Conservation (phyloP, 106 monocot genomes). For the Gastrodia elata region DNA sequence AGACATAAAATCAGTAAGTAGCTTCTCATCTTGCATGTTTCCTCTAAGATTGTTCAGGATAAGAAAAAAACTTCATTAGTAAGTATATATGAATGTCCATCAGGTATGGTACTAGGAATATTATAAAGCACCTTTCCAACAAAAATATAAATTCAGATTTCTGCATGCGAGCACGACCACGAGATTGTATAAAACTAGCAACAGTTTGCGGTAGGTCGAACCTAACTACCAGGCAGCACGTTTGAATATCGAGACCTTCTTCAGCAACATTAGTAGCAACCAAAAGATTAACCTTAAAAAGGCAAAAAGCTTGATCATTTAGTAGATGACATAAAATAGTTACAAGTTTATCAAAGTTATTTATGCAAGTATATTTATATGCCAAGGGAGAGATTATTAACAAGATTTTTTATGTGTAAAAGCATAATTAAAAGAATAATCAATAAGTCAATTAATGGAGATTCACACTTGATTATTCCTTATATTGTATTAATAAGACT, state of each 20-base stretch:
- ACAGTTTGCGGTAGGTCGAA: slow-evolving; percentile 94
- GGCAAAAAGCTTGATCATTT: too few relatives aligned
- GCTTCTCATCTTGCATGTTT: slow-evolving; percentile 43
- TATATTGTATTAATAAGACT: too few relatives aligned
- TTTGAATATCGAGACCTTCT: slow-evolving; percentile 98
- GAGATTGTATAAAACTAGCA: slow-evolving; percentile 92
- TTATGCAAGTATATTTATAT: too few relatives aligned
- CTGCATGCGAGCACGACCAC: slow-evolving; percentile 90
- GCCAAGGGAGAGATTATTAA: too few relatives aligned
- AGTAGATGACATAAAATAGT: too few relatives aligned
- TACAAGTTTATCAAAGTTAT: too few relatives aligned
- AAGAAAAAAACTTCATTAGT: neutral
- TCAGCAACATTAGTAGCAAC: slow-evolving; percentile 96
- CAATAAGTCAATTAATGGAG: too few relatives aligned
- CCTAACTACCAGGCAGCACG: slow-evolving; percentile 88
- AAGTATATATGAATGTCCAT: neutral
- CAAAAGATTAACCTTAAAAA: slow-evolving; percentile 78
- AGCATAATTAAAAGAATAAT: too few relatives aligned
- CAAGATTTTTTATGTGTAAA: too few relatives aligned
- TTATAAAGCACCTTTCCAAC: slow-evolving; percentile 52
- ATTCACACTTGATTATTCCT: too few relatives aligned
- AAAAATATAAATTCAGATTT: slow-evolving; percentile 78
- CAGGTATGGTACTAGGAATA: neutral
- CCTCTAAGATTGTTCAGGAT: slow-evolving; percentile 35
- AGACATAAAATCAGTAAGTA: slow-evolving; percentile 47